Percentiles rank a stretch among this genome's conserved stretches.
Conservation (phyloP, 2,329 filamentous ascomycete genomes). For the Tympanopsis confertula region DNA sequence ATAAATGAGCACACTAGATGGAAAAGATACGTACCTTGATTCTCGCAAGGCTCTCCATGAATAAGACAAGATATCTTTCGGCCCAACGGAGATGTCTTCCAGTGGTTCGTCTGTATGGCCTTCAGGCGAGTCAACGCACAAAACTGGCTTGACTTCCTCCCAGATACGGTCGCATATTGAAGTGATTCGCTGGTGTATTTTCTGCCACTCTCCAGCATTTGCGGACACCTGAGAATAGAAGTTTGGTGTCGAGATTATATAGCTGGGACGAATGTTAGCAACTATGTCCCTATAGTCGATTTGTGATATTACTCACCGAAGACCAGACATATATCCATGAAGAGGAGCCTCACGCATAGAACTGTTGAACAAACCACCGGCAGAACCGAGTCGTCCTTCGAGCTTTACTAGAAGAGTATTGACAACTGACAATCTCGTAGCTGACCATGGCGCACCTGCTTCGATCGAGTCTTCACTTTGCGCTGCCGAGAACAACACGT, state of each 20-base stretch:
- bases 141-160: neutral
- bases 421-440: neutral
- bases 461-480: too few relatives aligned
- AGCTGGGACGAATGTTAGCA: neutral
- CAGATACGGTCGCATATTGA: neutral
- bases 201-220: neutral
- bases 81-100: neutral
- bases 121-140: slow-evolving; percentile 1
- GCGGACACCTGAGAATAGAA: neutral
- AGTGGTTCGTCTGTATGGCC: neutral
- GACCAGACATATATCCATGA: slow-evolving; percentile 1
- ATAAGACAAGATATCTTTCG: slow-evolving; percentile 1
- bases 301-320: neutral
- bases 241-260: neutral
- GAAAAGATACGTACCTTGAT: neutral
- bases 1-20: neutral
- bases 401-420: neutral
- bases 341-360: slow-evolving; percentile 1
- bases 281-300: neutral
- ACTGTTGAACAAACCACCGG: neutral
- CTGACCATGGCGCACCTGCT: neutral
- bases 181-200: neutral
- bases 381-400: neutral
- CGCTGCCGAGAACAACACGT: neutral
- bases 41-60: neutral